Conservation (phyloP, 2,329 filamentous ascomycete species). For the Ophiocordyceps camponoti-rufipedis region DNA sequence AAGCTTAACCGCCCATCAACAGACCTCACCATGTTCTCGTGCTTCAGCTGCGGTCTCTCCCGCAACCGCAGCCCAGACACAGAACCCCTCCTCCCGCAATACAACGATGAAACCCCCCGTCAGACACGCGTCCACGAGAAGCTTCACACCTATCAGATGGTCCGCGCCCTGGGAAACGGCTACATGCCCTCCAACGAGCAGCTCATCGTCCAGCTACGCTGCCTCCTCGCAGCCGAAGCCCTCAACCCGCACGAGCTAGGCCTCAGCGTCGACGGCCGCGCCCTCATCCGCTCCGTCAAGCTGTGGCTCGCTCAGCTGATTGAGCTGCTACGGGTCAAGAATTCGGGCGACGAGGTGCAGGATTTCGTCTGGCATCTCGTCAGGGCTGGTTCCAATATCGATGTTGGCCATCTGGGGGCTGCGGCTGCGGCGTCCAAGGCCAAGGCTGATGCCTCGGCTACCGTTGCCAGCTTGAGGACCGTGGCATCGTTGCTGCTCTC, state of each 20-base stretch:
- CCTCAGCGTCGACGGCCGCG: slow-evolving; percentile 59
- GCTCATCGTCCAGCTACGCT: slow-evolving; percentile 58
- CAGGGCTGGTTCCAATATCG: slow-evolving; percentile 42
- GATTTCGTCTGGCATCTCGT: slow-evolving; percentile 77
- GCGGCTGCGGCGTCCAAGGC: slow-evolving; percentile 12
- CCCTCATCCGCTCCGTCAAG: slow-evolving; percentile 52
- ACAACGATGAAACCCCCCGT: slow-evolving; percentile 62
- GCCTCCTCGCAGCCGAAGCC: slow-evolving; percentile 57
- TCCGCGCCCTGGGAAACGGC: slow-evolving; percentile 61
- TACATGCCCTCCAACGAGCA: slow-evolving; percentile 91
- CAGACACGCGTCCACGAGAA: slow-evolving; percentile 72
- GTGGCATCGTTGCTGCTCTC: slow-evolving; percentile 71
- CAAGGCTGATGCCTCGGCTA: slow-evolving; percentile 15
- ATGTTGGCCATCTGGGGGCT: slow-evolving; percentile 11
- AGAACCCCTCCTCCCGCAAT: slow-evolving; percentile 65
- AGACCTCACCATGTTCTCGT: slow-evolving; percentile 32
- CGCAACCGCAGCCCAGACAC: slow-evolving; percentile 36
- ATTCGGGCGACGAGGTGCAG: slow-evolving; percentile 68
- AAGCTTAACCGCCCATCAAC: neutral
- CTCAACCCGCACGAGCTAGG: slow-evolving; percentile 53
- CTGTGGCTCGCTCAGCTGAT: slow-evolving; percentile 66
- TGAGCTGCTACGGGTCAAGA: slow-evolving; percentile 68
- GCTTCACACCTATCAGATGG: slow-evolving; percentile 84
- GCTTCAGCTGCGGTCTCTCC: slow-evolving; percentile 39
- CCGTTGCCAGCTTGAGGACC: slow-evolving; percentile 67